Base-by-base conservation (phyloP, 1,284 basidiomycete genomes). In the Rugosomyces carneus region DNA sequence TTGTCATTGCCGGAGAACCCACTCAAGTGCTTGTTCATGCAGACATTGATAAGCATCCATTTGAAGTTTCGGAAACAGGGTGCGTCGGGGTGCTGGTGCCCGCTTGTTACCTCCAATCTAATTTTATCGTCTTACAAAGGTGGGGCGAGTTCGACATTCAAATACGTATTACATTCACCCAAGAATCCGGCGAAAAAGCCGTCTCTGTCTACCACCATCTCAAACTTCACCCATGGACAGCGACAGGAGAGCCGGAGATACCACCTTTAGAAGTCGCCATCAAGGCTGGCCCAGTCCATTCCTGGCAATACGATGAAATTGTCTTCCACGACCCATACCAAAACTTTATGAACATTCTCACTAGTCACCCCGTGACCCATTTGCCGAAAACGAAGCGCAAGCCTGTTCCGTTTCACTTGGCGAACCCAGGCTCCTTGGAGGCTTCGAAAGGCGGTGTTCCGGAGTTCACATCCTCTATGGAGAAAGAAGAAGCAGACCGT, bases 101-200 rank as follows among this genome's bases (percentile, higher is more conserved):
- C 27, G 13, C 5, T 13, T 9, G 31, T 15, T 23, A 4, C 21
- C 4, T n/a, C 15, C 31, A 15, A 16, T 8, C n/a, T 34, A 15
- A 16, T 34, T 34, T 2, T 15, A 34, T 11, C 31, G 2, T 49
- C 13, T 42, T 45, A 29, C 21, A 20, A 24, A 89, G 95, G 38
- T 99, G 96, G 96, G 96, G 96, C 60, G 96, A 99, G 71, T 99
- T 99, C 66, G 93, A 97, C 58, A 87, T 99, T 51, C 81, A 88
- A 59, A 95, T 99, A 57, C 84, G 91, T 52, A 85, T 99, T 52
- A 89, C 86, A 42, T 98, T 99, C 66, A 75, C 93, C n/a, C 67
- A 78, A 37, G 96, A 99, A 65, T 83, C 93, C 1, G 86, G 81
- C 42, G 96, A 99, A 66, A 98, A 98, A 65, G 81, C 92, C 5